Evolutionary conservation across 495 filamentous ascomycete species (phyloP), one percentile per base, ranked within the genome.

Genomic region (Wilcoxina mikolae): DNA sequence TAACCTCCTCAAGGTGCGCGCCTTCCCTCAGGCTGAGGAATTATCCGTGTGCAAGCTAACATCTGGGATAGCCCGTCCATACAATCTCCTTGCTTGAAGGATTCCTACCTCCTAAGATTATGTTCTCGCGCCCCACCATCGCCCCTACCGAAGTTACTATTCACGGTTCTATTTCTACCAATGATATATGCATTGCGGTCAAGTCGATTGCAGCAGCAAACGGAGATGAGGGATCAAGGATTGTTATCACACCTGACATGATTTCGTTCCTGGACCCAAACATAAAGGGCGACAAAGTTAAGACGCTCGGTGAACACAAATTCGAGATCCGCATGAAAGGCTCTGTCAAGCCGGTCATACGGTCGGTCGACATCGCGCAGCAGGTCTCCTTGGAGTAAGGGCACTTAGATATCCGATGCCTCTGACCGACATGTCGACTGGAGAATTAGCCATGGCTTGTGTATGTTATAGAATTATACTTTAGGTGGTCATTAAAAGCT

Each of bases 81-180:
- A 68, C 75, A 20, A 68, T 67, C 27, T 70, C 73, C 45, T 68
- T 78, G 18, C 52, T 80, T n/a, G 62, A 70, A 28, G 59, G 63
- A 9, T 68, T 75, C 50, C 53, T 79, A 20, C 76, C 76, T 2
- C 52, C 66, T 5, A 66, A 65, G 11, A 59, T 82, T 27, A 67
- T 72, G 33, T 82, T 82, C 66, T 71, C 71, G 47, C 71, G 79
- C 43, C 67, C 70, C 29, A 73, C 71, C 15, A 74, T 77, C 46
- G 53, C 56, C n/a, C 57, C 60, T 12, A 60, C 60, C 26, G 55
- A 69, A 26, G 49, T 57, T 4, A 58, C 68, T 20, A 79, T 81
- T 43, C 78, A 75, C 54, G 79, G 79, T 12, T 78, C 76, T 2
- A 77, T 82, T 24, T 70, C 74, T 12, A 71, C 71, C 3, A 61